These are phyloP conservation scores for Glycine tomentella DNA, from an alignment of 306 rosid species.

Conservation along the genomic window DNA sequence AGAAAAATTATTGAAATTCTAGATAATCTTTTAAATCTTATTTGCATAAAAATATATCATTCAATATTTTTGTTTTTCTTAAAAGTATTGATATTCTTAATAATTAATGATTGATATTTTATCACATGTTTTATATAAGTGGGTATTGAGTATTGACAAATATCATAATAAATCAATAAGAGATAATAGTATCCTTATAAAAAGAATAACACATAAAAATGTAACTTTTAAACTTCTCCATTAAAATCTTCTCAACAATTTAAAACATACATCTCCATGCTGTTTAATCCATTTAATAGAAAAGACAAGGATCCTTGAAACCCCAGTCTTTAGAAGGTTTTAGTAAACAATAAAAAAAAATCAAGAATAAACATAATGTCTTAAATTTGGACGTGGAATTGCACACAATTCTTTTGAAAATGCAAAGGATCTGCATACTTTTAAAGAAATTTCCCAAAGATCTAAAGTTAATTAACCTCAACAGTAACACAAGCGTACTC, in stretches of 20 bases:
- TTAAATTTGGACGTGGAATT: neutral
- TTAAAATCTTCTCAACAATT: neutral
- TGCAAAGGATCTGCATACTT: neutral
- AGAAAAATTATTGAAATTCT: too few relatives aligned
- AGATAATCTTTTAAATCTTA: too few relatives aligned
- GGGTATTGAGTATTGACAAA: neutral
- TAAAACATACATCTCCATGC: too few relatives aligned
- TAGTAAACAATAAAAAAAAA: neutral
- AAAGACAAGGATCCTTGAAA: neutral
- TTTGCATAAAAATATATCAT: too few relatives aligned
- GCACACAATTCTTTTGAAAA: neutral
- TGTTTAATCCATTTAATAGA: too few relatives aligned
- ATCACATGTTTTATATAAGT: neutral
- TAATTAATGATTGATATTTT: neutral
- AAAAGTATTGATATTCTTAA: too few relatives aligned
- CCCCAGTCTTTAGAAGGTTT: neutral
- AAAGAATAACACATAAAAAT: neutral
- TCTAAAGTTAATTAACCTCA: slow-evolving; percentile 36
- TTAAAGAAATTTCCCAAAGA: slow-evolving; percentile 25
- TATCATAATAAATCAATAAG: neutral
- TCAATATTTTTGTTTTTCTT: too few relatives aligned
- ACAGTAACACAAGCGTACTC: neutral
- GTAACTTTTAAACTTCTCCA: neutral
- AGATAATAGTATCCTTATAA: neutral
- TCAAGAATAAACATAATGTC: neutral